A percentile compares a stretch with the other conserved stretches of the same genome.
phyloP scores from a whole-genome alignment of 2,329 filamentous ascomycete genomes.

The Cercospora brassicicola region DNA sequence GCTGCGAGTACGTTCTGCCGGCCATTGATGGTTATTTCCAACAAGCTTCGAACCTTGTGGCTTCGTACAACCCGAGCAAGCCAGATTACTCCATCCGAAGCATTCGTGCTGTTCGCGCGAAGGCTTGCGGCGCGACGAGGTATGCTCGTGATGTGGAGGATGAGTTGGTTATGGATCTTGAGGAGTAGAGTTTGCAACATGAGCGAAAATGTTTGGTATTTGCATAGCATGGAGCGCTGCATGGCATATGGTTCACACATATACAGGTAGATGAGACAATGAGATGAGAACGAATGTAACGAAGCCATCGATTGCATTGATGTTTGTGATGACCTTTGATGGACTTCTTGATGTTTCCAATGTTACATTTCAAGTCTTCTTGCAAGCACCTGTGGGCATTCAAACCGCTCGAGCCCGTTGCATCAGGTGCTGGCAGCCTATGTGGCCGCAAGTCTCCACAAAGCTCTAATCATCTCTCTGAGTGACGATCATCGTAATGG shows the following conservation, averaged over 20 bases:
- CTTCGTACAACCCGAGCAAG: slow-evolving; percentile 7
- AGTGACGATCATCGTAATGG: not conserved
- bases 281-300: not conserved
- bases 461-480: not conserved
- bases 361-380: not conserved
- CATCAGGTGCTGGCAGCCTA: not conserved
- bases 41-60: not conserved
- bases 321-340: not conserved
- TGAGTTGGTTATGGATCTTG: slow-evolving; percentile 4
- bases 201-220: not conserved
- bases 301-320: not conserved
- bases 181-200: not conserved
- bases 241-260: not conserved
- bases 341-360: not conserved
- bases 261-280: not conserved
- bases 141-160: slow-evolving; percentile 7
- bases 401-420: not conserved
- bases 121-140: slow-evolving; percentile 6
- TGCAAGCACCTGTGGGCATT: not conserved
- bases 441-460: not conserved
- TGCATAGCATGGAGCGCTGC: not conserved
- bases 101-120: slow-evolving; percentile 2
- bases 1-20: slow-evolving; percentile 9
- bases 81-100: slow-evolving; percentile 2
- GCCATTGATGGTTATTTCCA: slow-evolving; percentile 14